A percentile compares a stretch with the other conserved stretches of the same genome.
These are phyloP conservation scores for Debaryomycetaceae sp. DNA, from an alignment of 1,139 yeast genomes.

Conservation along the genomic window DNA sequence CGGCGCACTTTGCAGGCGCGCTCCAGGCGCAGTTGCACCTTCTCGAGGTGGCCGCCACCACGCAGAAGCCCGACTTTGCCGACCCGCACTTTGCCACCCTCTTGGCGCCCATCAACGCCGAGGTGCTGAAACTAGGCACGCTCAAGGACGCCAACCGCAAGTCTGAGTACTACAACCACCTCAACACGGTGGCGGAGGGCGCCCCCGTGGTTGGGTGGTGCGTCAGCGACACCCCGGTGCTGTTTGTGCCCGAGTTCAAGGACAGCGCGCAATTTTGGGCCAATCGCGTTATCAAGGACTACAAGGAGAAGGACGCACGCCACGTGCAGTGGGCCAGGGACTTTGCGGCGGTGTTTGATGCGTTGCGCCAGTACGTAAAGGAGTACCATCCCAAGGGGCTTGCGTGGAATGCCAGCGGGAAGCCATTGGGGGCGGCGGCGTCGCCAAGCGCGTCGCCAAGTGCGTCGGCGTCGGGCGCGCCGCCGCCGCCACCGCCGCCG, in stretches of 20 bases:
- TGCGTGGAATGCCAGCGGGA: constrained; percentile 61
- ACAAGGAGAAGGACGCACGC: constrained; percentile 59
- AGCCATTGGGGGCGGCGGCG: constrained; percentile 36
- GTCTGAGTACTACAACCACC: constrained; percentile 60
- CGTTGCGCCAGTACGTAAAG: constrained; percentile 67
- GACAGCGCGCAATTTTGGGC: constrained; percentile 95
- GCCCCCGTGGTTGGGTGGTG: constrained; percentile 92
- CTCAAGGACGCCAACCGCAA: constrained; percentile 74
- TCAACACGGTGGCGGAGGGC: constrained; percentile 85
- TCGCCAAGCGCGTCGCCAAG: constrained; percentile 14
- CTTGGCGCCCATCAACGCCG: constrained; percentile 65
- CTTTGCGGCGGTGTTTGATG: constrained; percentile 61
- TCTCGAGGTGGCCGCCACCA: constrained; percentile 52
- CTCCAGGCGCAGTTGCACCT: constrained; percentile 56
- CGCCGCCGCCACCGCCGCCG: constrained; percentile 52
- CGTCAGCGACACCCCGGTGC: constrained; percentile 64
- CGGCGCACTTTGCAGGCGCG: constrained; percentile 52
- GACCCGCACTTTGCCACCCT: constrained; percentile 53
- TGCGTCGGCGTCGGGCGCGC: constrained; percentile 19
- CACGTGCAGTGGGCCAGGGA: constrained; percentile 80
- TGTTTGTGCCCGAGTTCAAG: constrained; percentile 74
- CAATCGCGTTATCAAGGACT: constrained; percentile 82
- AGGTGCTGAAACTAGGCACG: constrained; percentile 52
- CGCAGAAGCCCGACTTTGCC: constrained; percentile 61
- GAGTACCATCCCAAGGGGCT: constrained; percentile 79